Evolutionary conservation across 441 rosid genomes (phyloP), one percentile per base, ranked within the genome.

Genomic region (Populus hybrid): DNA sequence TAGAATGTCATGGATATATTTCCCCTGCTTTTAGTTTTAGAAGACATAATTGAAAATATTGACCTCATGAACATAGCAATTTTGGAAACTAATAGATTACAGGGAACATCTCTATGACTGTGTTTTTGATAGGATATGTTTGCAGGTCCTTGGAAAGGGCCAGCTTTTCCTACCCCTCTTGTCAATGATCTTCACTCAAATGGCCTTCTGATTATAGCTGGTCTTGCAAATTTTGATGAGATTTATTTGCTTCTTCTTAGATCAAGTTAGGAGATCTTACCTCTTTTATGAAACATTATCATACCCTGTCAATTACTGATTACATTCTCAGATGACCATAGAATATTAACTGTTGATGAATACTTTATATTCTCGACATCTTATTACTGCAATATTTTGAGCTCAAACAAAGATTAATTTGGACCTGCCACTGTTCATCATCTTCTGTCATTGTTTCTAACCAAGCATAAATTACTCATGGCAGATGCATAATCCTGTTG

Each of bases 401-500:
- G 40, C 50, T 74, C 61, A 42, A 69, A 57, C 30, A 35, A 26
- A 35, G 71, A 73, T 67, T 72, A 8, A 30, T 80, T 46, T 73
- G 66, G 14, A 64, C 34, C 23, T 61, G 42, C 65, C 54, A 28
- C 32, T 66, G 23, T 35, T 66, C 8, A n/a, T 80, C 36, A 73
- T 8, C 57, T 85, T 70, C 20, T 72, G 50, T 46, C 46, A 38
- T 77, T 79, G 42, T n/a, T 71, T 71, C 73, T 67, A 21, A 40
- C 35, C 67, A 66, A 73, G 40, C 36, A 54, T 69, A 40, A 32
- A 69, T 83, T 57, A 24, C 38, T 80, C 75, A 65, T 30, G 57
- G 73, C 90, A 96, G 99, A 84, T 72, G 76, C 88, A 89, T 77
- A 90, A 92, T 81, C 90, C 84, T 77, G 57, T 84, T 42, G 96